Percentiles rank a stretch among this genome's conserved stretches.
Conservation (phyloP, 2,329 filamentous ascomycete genomes). For the Diaporthe sp. region DNA sequence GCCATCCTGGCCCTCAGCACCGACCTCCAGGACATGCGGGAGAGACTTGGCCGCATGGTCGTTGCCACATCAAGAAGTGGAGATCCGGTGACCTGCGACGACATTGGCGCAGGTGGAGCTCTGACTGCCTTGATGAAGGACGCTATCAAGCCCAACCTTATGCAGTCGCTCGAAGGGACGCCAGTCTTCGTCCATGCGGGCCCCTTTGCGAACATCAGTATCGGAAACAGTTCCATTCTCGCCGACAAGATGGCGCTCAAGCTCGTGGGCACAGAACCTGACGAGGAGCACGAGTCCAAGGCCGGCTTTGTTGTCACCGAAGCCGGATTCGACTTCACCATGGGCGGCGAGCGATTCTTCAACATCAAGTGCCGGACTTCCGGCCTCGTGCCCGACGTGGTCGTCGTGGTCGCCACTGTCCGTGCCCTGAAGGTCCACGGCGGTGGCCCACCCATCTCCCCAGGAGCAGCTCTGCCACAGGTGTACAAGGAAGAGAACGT, state of each 20-base stretch:
- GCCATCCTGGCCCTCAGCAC: conserved; percentile 96
- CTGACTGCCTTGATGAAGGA: conserved; percentile 97
- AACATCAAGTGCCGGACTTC: conserved; percentile 99
- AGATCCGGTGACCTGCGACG: conserved; percentile 95
- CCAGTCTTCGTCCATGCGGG: conserved; percentile 98
- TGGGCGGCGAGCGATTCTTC: conserved; percentile 99
- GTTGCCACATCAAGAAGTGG: conserved; percentile 88
- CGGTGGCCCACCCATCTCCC: conserved; percentile 92
- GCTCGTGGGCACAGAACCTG: conserved; percentile 92
- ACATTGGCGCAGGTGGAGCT: conserved; percentile 92
- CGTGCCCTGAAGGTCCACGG: conserved; percentile 97
- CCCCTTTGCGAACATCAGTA: conserved; percentile 98
- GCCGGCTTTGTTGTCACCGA: conserved; percentile 96
- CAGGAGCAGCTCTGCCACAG: conserved; percentile 85
- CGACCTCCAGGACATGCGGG: conserved; percentile 87
- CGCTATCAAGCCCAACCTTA: conserved; percentile 98
- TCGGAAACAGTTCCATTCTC: conserved; percentile 94
- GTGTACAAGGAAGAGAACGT: conserved; percentile 96
- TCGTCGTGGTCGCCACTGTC: conserved; percentile 95
- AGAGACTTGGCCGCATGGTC: conserved; percentile 95
- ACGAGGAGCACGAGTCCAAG: conserved; percentile 86
- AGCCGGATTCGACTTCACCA: conserved; percentile 98
- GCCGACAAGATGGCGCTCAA: conserved; percentile 97
- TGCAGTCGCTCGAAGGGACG: conserved; percentile 98
- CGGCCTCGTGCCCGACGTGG: conserved; percentile 90